phyloP scores from a whole-genome alignment of 495 filamentous ascomycete genomes.

The Evansstolkia leycettana region DNA sequence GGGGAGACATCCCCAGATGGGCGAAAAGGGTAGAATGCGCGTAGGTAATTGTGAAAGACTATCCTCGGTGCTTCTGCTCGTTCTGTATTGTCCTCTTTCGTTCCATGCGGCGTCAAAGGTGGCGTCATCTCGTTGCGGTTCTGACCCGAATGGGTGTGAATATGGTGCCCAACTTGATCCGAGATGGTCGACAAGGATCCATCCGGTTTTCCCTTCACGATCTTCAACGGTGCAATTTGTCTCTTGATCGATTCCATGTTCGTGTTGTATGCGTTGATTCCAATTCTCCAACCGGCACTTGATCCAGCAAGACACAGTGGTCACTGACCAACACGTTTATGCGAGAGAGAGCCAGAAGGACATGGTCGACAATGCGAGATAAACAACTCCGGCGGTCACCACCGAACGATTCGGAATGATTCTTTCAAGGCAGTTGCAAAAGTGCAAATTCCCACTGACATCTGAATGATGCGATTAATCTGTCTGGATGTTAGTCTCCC shows the following conservation, averaged over 20 bases:
- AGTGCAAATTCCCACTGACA: too few species aligned
- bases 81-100: slow-evolving; percentile 41
- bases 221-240: slow-evolving; percentile 61
- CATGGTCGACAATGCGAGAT: background rate
- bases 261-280: background rate
- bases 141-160: slow-evolving; percentile 10
- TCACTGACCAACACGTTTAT: background rate
- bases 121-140: slow-evolving; percentile 50
- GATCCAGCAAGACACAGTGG: background rate
- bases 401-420: too few species aligned
- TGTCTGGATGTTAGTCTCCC: too few species aligned
- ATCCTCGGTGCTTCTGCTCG: slow-evolving; percentile 36
- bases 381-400: too few species aligned
- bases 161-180: slow-evolving; percentile 8
- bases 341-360: background rate
- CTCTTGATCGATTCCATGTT: slow-evolving; percentile 27
- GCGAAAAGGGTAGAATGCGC: slow-evolving; percentile 92
- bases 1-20: slow-evolving; percentile 58
- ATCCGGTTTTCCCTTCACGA: slow-evolving; percentile 49
- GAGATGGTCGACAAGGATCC: slow-evolving; percentile 28
- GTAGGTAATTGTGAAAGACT: slow-evolving; percentile 86
- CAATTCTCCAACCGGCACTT: background rate
- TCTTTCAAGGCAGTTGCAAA: too few species aligned
- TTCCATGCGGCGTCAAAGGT: slow-evolving; percentile 56
- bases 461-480: too few species aligned